Evolutionary conservation across 2,329 filamentous ascomycete genomes (phyloP).

Genomic region (Cadophora sp.): DNA sequence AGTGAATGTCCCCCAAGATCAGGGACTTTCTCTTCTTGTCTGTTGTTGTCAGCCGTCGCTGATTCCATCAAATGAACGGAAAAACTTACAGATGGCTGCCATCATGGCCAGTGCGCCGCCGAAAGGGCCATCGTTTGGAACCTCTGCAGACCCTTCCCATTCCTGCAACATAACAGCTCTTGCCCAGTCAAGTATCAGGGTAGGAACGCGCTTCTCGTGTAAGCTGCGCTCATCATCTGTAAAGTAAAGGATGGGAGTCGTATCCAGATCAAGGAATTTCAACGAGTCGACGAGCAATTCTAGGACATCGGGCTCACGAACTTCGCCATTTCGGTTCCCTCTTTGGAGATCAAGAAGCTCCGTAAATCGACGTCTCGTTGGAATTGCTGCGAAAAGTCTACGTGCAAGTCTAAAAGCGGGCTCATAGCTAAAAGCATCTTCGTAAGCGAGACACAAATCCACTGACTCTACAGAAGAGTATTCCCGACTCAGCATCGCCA

Average conservation of each 20-base stretch:
- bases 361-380: conserved; percentile 41
- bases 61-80: not conserved
- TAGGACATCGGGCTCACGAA: conserved; percentile 34
- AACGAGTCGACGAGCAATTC: conserved; percentile 46
- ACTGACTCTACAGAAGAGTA: conserved; percentile 54
- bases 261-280: conserved; percentile 49
- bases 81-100: conserved; percentile 70
- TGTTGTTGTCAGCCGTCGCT: conserved; percentile 39
- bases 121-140: conserved; percentile 73
- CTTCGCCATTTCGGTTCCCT: conserved; percentile 34
- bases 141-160: conserved; percentile 79
- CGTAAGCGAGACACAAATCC: conserved; percentile 62
- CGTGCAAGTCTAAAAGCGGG: conserved; percentile 64
- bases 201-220: conserved; percentile 63
- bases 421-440: conserved; percentile 68
- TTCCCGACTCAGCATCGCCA: conserved; percentile 54
- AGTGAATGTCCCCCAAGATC: conserved; percentile 71
- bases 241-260: conserved; percentile 52
- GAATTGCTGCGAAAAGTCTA: conserved; percentile 63
- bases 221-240: conserved; percentile 56
- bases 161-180: conserved; percentile 76
- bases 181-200: conserved; percentile 72
- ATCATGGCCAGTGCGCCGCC: conserved; percentile 81
- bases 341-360: conserved; percentile 41
- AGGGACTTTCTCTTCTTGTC: conserved; percentile 69